These are phyloP conservation scores for Chrysochromulina parva DNA, from an alignment of 78 protist species.

Conservation along the genomic window DNA sequence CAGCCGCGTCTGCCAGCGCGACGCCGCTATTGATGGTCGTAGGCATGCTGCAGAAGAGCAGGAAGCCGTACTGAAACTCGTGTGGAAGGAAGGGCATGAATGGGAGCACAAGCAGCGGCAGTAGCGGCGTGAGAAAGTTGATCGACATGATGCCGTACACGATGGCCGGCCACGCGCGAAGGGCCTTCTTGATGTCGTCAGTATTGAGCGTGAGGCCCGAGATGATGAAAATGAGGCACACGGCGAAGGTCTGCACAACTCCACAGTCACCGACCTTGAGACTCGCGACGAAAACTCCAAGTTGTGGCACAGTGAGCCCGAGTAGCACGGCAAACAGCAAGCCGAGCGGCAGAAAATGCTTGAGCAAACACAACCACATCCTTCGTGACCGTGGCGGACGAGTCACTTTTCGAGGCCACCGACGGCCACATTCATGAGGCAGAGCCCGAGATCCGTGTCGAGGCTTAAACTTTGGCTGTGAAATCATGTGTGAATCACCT, in stretches of 20 bases:
- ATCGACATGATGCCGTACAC: background rate
- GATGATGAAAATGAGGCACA: background rate
- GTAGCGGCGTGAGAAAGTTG: background rate
- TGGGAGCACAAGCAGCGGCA: background rate
- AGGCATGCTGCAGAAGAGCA: slow-evolving; percentile 12
- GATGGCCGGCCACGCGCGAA: background rate
- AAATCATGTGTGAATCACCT: no score
- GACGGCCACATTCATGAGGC: no score
- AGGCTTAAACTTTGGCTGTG: no score
- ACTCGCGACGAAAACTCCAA: background rate
- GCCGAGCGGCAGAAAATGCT: background rate
- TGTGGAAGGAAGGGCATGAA: background rate
- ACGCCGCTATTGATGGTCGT: slow-evolving; percentile 23
- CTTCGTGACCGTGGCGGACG: no score
- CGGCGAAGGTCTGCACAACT: background rate
- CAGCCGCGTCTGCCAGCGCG: background rate
- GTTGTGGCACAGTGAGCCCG: background rate
- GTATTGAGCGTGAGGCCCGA: slow-evolving; percentile 20
- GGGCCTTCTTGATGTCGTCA: background rate
- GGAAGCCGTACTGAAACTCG: background rate
- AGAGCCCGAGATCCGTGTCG: no score
- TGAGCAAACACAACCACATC: background rate
- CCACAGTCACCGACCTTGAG: background rate
- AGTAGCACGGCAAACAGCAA: background rate
- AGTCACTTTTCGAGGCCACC: no score